phyloP scores from a whole-genome alignment of 495 filamentous ascomycete genomes.

The Geoglossum glabrum region DNA sequence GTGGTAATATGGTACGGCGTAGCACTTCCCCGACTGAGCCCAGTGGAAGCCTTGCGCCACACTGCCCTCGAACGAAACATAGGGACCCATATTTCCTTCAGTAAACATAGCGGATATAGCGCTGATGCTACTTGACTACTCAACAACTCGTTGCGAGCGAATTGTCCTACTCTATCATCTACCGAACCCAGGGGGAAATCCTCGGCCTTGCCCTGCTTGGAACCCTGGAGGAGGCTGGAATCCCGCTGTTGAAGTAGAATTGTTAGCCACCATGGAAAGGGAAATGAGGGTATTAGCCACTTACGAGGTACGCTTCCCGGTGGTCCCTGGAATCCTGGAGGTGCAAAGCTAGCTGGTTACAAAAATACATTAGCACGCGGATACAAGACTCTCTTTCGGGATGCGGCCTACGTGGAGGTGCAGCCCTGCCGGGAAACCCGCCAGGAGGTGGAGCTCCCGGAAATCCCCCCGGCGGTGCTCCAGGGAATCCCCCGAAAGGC shows the following conservation, averaged over 20 bases:
- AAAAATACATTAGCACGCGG: slow-evolving; percentile 7
- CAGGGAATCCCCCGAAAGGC: slow-evolving; percentile 27
- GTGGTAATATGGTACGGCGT: neutral
- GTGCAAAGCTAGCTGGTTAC: slow-evolving; percentile 32
- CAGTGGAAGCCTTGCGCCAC: neutral
- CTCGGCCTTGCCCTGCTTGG: slow-evolving; percentile 42
- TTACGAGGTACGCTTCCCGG: slow-evolving; percentile 36
- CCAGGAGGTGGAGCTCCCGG: slow-evolving; percentile 38
- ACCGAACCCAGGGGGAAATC: slow-evolving; percentile 60
- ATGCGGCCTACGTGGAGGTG: slow-evolving; percentile 32
- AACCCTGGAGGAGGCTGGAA: slow-evolving; percentile 58
- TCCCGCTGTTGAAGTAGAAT: slow-evolving; percentile 18
- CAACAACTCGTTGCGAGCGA: neutral
- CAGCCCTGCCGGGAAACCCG: slow-evolving; percentile 25
- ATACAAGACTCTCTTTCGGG: slow-evolving; percentile 2
- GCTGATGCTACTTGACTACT: neutral
- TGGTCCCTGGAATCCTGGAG: slow-evolving; percentile 35
- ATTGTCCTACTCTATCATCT: neutral
- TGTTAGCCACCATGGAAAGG: slow-evolving; percentile 7
- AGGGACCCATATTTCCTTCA: neutral
- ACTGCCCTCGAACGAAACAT: neutral
- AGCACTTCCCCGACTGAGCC: neutral
- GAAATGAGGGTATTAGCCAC: slow-evolving; percentile 11
- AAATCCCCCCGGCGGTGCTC: slow-evolving; percentile 39
- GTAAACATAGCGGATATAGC: neutral